phyloP scores from a whole-genome alignment of 1,139 yeast genomes.

The Scheffersomyces illinoinensis region DNA sequence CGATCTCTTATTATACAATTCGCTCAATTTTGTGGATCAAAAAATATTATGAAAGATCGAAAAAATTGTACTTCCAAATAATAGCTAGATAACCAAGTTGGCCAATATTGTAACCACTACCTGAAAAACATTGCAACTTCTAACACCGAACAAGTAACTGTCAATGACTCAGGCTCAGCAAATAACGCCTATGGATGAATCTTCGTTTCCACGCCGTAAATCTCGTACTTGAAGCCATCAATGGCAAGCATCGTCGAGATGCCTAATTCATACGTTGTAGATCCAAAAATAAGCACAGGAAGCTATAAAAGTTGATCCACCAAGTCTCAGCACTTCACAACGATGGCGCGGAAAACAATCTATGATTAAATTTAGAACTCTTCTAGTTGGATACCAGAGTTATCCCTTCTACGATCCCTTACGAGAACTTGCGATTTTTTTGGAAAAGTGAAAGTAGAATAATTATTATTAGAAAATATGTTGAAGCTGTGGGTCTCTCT shows the following conservation, averaged over 20 bases:
- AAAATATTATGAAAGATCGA: not conserved
- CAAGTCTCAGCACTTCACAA: not conserved
- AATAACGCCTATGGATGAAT: not conserved
- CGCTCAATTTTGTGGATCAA: not conserved
- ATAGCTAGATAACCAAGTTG: not conserved
- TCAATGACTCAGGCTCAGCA: not conserved
- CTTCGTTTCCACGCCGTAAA: not conserved
- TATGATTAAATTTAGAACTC: not conserved
- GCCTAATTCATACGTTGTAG: not conserved
- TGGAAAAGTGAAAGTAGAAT: not conserved
- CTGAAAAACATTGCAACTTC: not conserved
- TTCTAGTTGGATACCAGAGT: not conserved
- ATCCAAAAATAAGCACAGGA: not conserved
- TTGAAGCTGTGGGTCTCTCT: not conserved
- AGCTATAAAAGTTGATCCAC: not conserved
- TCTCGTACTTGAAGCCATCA: not conserved
- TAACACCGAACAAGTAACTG: not conserved
- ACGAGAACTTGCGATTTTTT: not conserved
- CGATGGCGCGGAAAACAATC: not conserved
- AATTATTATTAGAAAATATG: not conserved
- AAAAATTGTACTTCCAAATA: not conserved
- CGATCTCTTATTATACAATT: not conserved
- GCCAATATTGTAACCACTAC: not conserved
- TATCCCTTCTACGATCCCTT: not conserved
- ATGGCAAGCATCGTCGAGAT: not conserved